phyloP scores from a whole-genome alignment of 2,329 filamentous ascomycete species.

The Helminthosporium solani region DNA sequence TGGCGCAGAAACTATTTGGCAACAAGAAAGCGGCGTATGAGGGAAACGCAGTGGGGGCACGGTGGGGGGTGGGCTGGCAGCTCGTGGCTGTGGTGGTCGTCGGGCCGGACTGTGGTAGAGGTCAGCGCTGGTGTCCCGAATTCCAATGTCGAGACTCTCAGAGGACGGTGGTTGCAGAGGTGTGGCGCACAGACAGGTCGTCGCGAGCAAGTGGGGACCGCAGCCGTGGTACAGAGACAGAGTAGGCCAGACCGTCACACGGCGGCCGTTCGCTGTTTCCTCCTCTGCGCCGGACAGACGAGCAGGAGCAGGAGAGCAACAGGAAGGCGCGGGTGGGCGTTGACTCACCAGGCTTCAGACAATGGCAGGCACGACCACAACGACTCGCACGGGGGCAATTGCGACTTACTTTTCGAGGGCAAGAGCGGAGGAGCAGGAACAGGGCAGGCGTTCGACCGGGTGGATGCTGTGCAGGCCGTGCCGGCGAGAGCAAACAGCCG shows the following conservation, averaged over 20 bases:
- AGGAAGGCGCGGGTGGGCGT: conserved; percentile 15
- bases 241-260: conserved; percentile 38
- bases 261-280: conserved; percentile 17
- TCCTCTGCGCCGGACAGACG: conserved; percentile 21
- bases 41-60: conserved; percentile 23
- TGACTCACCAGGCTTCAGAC: conserved; percentile 36
- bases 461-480: conserved; percentile 10
- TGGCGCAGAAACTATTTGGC: conserved; percentile 18
- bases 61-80: conserved; percentile 17
- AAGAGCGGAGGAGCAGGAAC: not conserved
- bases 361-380: conserved; percentile 15
- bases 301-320: conserved; percentile 12
- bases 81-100: conserved; percentile 29
- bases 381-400: conserved; percentile 10
- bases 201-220: conserved; percentile 27
- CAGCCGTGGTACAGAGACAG: conserved; percentile 28
- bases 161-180: conserved; percentile 35
- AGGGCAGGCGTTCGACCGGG: conserved; percentile 6
- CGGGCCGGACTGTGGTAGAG: conserved; percentile 18
- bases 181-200: conserved; percentile 39
- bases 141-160: conserved; percentile 26
- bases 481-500: conserved; percentile 20
- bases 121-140: conserved; percentile 32
- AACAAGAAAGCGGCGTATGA: conserved; percentile 18
- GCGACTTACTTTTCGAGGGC: conserved; percentile 6